Evolutionary conservation across 176 grass and related monocot species (phyloP), one percentile per base, ranked within the genome.

Genomic region (Secale cereale): DNA sequence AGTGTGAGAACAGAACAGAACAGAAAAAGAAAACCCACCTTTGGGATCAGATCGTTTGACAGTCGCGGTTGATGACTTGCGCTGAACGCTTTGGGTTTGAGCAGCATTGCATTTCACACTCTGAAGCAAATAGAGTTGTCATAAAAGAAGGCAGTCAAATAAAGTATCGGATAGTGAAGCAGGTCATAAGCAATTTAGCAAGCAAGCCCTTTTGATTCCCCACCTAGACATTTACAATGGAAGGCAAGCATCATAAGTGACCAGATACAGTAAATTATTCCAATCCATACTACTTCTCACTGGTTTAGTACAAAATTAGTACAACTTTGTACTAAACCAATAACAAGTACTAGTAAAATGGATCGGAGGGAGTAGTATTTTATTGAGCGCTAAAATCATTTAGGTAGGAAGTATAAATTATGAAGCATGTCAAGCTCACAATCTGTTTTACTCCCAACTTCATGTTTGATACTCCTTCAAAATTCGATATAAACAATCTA

Each of bases 21-120:
- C 9, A 36, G 35, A 36, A 8, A 23, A 39, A 50, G 6, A 78
- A 16, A 17, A 22, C 20, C 39, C n/a, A 91, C 85, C 89, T 80
- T 91, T 87, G 70, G 86, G 78, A 31, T 91, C 89, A 54, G 83
- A 85, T 57, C 89, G 85, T 41, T 87, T 63, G n/a, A 76, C 62
- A 59, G 89, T 91, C 20, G 81, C 81, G 40, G 85, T 81, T 76
- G 89, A 91, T 10, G 85, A 91, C 52, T 91, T 91, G 81, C 78
- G 82, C 71, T 91, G 89, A 65, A 68, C 69, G 9, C 89, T 87
- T 80, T 91, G 89, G 14, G 89, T 91, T 80, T 91, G 89, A 63
- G 89, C 82, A 46, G 88, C 85, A 1, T 80, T 84, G 77, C 89
- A 91, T 84, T 39, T 80, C 46, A 91, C 50, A 33, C 39, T 63